A percentile compares a stretch with the other conserved stretches of the same genome.
Conservation (phyloP, 306 rosid genomes). For the Carpinus fangiana region DNA sequence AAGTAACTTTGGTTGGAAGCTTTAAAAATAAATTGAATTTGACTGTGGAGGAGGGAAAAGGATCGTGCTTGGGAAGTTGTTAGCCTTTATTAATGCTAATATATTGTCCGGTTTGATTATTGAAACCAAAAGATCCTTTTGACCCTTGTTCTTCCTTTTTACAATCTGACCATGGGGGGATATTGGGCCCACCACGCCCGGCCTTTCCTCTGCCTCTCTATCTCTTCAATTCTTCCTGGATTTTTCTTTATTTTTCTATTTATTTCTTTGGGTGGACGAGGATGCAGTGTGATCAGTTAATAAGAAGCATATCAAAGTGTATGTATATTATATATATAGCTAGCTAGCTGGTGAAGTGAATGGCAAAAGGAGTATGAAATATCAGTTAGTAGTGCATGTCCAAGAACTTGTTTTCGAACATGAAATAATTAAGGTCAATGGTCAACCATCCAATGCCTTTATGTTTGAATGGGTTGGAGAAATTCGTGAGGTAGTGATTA, state of each 20-base stretch:
- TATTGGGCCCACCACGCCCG: neutral
- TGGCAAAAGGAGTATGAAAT: neutral
- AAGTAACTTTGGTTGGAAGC: slow-evolving; percentile 21
- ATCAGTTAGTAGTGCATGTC: neutral
- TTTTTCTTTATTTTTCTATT: neutral
- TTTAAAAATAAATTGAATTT: slow-evolving; percentile 14
- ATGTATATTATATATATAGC: too few species aligned
- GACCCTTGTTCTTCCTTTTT: neutral
- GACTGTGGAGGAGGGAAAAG: slow-evolving; percentile 8
- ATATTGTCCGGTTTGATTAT: neutral
- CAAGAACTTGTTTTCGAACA: neutral
- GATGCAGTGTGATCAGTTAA: neutral
- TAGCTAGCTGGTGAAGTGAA: neutral
- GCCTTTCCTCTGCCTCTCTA: neutral
- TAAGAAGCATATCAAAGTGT: neutral
- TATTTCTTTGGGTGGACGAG: neutral
- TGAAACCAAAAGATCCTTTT: slow-evolving; percentile 25
- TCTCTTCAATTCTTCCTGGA: too few species aligned
- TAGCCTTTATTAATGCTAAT: slow-evolving; percentile 13
- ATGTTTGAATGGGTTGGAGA: neutral
- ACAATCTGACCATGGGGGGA: neutral
- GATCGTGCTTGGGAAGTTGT: slow-evolving; percentile 14
- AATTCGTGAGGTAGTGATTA: slow-evolving; percentile 25
- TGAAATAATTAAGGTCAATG: neutral
- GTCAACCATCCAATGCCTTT: neutral